Base-by-base conservation (phyloP, 192 early-diverging fungal genomes). In the Phlyctochytrium arcticum region DNA sequence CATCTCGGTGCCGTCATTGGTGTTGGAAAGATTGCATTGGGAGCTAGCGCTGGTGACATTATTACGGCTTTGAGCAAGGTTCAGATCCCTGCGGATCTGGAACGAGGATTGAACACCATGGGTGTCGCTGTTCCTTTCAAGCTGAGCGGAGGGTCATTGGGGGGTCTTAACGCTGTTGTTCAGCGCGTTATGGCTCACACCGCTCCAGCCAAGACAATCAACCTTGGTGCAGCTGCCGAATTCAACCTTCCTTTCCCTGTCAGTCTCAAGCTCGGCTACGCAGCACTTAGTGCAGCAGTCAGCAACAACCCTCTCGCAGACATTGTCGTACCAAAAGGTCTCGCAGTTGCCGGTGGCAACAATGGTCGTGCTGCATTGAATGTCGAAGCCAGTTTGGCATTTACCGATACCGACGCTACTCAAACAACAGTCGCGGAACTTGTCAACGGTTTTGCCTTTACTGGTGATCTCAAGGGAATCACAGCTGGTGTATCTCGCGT, bases 51-150 rank as follows among this genome's bases (percentile, higher is more conserved):
- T 12, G 17, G 12, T 6, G 69, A 70, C 33, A 21, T 53, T 10
- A 70, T 70, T 51, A 70, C 69, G 4, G 69, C 69, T 31, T 33
- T 70, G 29, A 49, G 32, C 61, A 63, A 65, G 56, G 69, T 70
- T 6, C 21, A 37, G 33, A 33, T 70, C 35, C 69, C 69, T 8
- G 60, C 62, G 1, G 62, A 65, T 37, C 62, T 70, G 19, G 69
- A 70, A 34, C 50, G 54, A 31, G 69, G 53, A 31, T 54, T 70
- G 51, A 54, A 21, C 35, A 32, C 65, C 30, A 26, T 70, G 44
- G 69, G 62, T 26, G 50, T 70, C 34, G 7, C 19, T 10, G 9
- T 55, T 17, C 57, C 62, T 0, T 64, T 70, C 54, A 48, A 36
- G 32, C 17, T 55, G 34, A n/a, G 15, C 0, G 64, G 64, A 39